These are phyloP conservation scores for Candida easanensis DNA, from an alignment of 805 yeast genomes.

Conservation along the genomic window DNA sequence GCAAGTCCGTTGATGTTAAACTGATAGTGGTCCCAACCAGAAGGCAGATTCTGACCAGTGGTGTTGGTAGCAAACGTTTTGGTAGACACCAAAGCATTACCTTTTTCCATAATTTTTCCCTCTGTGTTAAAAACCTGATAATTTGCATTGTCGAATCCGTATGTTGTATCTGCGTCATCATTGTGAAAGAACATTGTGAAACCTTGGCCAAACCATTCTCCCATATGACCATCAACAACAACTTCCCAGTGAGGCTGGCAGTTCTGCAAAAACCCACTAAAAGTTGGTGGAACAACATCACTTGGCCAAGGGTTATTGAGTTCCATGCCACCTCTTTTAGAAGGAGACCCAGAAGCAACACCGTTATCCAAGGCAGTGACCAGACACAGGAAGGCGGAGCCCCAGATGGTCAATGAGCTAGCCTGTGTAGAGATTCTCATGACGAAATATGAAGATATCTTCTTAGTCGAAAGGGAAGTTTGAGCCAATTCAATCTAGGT, in stretches of 20 bases:
- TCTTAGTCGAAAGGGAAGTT: too few relatives aligned
- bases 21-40: conserved; percentile 1
- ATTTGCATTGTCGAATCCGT: neutral
- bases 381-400: too few relatives aligned
- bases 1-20: conserved; percentile 3
- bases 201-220: conserved; percentile 3
- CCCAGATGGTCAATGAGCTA: too few relatives aligned
- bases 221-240: neutral
- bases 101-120: conserved; percentile 1
- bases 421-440: too few relatives aligned
- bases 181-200: neutral
- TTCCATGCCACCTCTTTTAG: too few relatives aligned
- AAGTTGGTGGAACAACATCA: too few relatives aligned
- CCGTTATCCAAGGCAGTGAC: too few relatives aligned
- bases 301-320: too few relatives aligned
- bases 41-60: conserved; percentile 4
- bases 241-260: conserved; percentile 3
- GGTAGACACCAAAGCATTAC: conserved; percentile 5
- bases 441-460: too few relatives aligned
- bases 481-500: too few relatives aligned
- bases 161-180: too few relatives aligned
- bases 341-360: too few relatives aligned
- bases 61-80: conserved; percentile 3
- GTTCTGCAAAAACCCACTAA: neutral
- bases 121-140: neutral